Percentiles rank a stretch among this genome's conserved stretches.
Evolutionary conservation across 2,329 filamentous ascomycete species (phyloP).

Genomic region (Kalmusia sp.): DNA sequence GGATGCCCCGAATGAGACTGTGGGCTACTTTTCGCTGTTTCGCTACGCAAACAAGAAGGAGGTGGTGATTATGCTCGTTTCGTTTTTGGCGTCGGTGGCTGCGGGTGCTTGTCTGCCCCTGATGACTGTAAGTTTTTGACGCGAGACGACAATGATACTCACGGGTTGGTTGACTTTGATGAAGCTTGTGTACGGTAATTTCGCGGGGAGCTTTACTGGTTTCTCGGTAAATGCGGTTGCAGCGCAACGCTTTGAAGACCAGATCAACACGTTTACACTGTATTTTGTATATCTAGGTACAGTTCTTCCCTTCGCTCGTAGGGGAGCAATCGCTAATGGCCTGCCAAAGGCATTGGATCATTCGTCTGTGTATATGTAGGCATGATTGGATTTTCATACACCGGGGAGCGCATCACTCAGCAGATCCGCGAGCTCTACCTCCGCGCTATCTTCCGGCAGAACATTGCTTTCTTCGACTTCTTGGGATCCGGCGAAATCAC

Average conservation of each 20-base stretch:
- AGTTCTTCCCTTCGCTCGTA: constrained; percentile 41
- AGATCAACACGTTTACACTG: constrained; percentile 40
- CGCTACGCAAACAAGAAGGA: constrained; percentile 54
- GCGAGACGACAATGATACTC: not conserved
- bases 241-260: constrained; percentile 32
- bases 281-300: constrained; percentile 51
- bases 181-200: constrained; percentile 48
- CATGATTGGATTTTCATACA: constrained; percentile 86
- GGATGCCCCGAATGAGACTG: constrained; percentile 50
- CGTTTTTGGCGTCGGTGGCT: constrained; percentile 70
- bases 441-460: constrained; percentile 55
- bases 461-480: constrained; percentile 69
- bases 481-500: constrained; percentile 94
- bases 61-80: constrained; percentile 55
- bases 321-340: constrained; percentile 10
- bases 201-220: constrained; percentile 45
- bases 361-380: constrained; percentile 75
- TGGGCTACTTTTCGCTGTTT: constrained; percentile 55
- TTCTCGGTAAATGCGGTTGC: constrained; percentile 42
- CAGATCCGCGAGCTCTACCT: constrained; percentile 68
- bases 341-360: constrained; percentile 30
- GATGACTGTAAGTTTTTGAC: constrained; percentile 72
- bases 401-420: constrained; percentile 56
- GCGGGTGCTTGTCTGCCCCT: constrained; percentile 75
- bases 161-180: not conserved